Conservation (phyloP, 805 yeast species). For the Jamesozyma lodderae region DNA sequence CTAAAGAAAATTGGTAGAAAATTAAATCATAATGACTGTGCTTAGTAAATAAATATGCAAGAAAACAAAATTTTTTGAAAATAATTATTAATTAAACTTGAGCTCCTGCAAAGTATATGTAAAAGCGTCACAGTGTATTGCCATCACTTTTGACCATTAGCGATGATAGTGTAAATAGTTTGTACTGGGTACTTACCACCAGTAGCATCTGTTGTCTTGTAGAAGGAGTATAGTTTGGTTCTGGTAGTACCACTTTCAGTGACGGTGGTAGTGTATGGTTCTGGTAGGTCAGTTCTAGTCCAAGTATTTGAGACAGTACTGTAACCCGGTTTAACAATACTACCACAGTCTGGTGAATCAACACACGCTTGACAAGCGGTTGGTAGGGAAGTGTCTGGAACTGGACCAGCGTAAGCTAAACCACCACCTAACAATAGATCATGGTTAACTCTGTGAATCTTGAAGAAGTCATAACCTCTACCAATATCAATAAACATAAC, state of each 20-base stretch:
- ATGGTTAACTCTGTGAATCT: not conserved
- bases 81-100: no score
- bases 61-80: no score
- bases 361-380: not conserved
- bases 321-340: not conserved
- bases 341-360: not conserved
- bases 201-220: not conserved
- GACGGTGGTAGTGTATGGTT: not conserved
- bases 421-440: not conserved
- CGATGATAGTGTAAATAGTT: no score
- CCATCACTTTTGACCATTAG: no score
- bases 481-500: constrained; percentile 3
- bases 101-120: no score
- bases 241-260: not conserved
- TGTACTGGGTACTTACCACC: not conserved
- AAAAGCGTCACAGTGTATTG: no score
- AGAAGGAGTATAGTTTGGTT: not conserved
- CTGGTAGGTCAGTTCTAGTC: not conserved
- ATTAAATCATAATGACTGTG: no score
- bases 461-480: constrained; percentile 3
- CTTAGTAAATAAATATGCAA: no score
- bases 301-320: not conserved
- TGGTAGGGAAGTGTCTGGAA: not conserved
- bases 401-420: not conserved
- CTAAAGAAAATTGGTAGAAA: no score